Percentiles rank a stretch among this genome's conserved stretches.
These are phyloP conservation scores for Parastagonospora avenae DNA, from an alignment of 2,329 filamentous ascomycete species.

Conservation along the genomic window DNA sequence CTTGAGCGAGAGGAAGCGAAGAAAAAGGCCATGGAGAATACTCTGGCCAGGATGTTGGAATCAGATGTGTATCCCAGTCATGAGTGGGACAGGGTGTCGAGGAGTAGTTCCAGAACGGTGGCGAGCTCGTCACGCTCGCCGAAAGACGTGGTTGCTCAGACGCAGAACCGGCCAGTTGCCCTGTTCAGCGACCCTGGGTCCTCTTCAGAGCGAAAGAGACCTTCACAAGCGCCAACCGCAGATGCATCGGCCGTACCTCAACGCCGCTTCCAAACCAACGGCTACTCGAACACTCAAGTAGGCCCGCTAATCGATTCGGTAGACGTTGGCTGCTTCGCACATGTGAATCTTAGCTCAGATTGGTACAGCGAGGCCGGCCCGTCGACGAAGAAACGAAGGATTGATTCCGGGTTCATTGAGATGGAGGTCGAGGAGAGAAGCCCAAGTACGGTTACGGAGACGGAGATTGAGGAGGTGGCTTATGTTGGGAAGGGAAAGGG, in stretches of 20 bases:
- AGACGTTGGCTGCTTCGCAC: background rate
- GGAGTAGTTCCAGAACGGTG: background rate
- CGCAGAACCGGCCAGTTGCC: background rate
- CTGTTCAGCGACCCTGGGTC: no score
- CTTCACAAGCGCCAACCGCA: background rate
- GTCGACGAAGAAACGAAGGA: background rate
- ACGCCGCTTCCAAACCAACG: background rate
- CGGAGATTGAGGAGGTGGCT: background rate
- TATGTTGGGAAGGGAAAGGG: slow-evolving; percentile 15
- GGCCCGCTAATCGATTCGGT: background rate
- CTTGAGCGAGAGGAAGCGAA: slow-evolving; percentile 21
- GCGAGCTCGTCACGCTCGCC: background rate
- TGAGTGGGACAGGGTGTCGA: background rate
- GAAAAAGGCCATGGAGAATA: background rate
- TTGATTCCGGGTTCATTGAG: slow-evolving; percentile 4
- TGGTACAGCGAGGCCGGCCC: background rate
- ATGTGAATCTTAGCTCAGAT: background rate
- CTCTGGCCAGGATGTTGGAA: background rate
- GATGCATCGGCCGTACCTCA: background rate
- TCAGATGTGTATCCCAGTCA: background rate
- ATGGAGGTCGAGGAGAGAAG: background rate
- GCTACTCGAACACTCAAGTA: background rate
- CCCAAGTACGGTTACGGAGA: background rate
- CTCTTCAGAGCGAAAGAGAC: no score
- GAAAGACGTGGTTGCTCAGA: background rate